These are phyloP conservation scores for Chloromonas sp. DNA, from an alignment of 163 green algal genomes.

Conservation along the genomic window DNA sequence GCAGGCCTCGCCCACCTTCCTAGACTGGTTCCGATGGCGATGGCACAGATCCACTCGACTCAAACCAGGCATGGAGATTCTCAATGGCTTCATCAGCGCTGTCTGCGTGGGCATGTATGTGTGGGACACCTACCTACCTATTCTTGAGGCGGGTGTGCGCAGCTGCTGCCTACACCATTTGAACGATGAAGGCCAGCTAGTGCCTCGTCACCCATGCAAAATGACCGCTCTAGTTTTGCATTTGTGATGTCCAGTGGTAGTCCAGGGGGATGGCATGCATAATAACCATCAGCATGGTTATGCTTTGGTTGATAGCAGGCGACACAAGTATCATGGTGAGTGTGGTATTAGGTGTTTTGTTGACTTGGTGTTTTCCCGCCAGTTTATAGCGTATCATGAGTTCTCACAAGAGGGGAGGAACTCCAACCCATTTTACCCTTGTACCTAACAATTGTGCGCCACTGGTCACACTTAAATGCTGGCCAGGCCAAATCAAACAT, in stretches of 20 bases:
- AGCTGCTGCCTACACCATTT: neutral
- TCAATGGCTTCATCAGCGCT: conserved; percentile 3
- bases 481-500: too few relatives aligned
- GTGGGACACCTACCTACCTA: conserved; percentile 20
- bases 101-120: conserved; percentile 1
- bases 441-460: too few relatives aligned
- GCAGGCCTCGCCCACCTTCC: neutral
- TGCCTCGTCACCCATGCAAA: too few relatives aligned
- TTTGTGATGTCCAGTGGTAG: too few relatives aligned
- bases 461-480: too few relatives aligned
- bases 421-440: neutral
- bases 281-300: too few relatives aligned
- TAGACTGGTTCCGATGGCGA: neutral
- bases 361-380: too few relatives aligned
- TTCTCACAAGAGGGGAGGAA: neutral
- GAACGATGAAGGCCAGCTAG: neutral
- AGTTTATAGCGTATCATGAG: neutral
- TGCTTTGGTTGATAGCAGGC: too few relatives aligned
- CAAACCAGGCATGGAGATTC: neutral
- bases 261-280: too few relatives aligned
- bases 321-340: too few relatives aligned
- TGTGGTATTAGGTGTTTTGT: too few relatives aligned
- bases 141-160: neutral
- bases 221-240: too few relatives aligned
- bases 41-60: neutral